These are phyloP conservation scores for Phytophthora tubulina DNA, from an alignment of 352 stramenopile genomes.

Conservation along the genomic window DNA sequence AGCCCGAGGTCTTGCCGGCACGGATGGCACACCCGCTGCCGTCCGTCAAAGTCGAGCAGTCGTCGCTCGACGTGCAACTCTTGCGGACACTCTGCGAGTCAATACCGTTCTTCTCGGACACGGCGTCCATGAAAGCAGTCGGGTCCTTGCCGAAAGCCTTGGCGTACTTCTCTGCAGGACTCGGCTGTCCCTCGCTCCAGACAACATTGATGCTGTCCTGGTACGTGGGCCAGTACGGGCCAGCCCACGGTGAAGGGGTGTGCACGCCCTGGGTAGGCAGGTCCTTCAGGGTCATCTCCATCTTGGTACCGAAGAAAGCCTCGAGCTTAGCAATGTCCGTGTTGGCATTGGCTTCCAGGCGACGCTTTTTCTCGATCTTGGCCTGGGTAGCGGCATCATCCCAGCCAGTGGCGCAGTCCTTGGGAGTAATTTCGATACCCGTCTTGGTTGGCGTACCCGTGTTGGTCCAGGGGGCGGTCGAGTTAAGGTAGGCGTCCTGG, in stretches of 20 bases:
- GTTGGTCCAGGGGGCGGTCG: not conserved
- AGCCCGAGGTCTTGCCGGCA: constrained; percentile 40
- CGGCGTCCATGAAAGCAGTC: constrained; percentile 44
- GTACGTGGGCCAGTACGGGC: constrained; percentile 64
- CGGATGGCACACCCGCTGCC: constrained; percentile 45
- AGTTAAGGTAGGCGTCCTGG: constrained; percentile 23
- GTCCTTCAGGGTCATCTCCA: constrained; percentile 38
- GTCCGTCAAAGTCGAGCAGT: constrained; percentile 35
- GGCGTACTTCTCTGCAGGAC: constrained; percentile 60
- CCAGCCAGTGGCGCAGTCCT: constrained; percentile 41
- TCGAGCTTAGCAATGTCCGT: constrained; percentile 37
- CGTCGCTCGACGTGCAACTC: constrained; percentile 38
- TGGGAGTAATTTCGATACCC: constrained; percentile 9
- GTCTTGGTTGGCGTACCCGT: constrained; percentile 11
- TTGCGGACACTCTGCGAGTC: constrained; percentile 31
- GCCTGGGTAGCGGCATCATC: constrained; percentile 15
- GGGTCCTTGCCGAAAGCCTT: constrained; percentile 48
- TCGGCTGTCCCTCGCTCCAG: constrained; percentile 43
- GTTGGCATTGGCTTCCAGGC: constrained; percentile 33
- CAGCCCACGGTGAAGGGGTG: constrained; percentile 32
- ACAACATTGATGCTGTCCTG: constrained; percentile 69
- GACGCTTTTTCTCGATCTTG: constrained; percentile 31
- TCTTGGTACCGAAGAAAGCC: constrained; percentile 31
- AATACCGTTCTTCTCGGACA: constrained; percentile 50
- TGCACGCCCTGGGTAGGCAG: constrained; percentile 24